phyloP scores from a whole-genome alignment of 2,329 filamentous ascomycete species.

The Epichloe coenophiala region DNA sequence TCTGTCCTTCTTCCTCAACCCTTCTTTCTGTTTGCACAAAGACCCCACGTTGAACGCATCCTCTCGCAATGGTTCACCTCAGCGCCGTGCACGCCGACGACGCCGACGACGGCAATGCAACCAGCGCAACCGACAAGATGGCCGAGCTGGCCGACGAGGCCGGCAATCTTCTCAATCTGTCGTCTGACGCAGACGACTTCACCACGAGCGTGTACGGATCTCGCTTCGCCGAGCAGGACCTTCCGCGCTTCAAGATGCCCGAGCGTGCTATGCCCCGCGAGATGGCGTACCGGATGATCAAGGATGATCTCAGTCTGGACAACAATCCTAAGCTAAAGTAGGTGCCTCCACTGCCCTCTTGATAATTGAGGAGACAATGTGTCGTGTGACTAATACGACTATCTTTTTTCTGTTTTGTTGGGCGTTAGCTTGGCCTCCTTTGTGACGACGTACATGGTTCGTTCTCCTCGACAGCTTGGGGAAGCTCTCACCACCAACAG shows the following conservation, averaged over 20 bases:
- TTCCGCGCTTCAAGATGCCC: conserved; percentile 77
- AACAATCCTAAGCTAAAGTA: conserved; percentile 81
- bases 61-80: no score
- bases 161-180: conserved; percentile 27
- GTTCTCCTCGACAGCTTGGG: no score
- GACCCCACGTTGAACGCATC: no score
- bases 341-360: conserved; percentile 9
- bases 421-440: no score
- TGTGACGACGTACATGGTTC: no score
- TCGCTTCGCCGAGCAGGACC: conserved; percentile 64
- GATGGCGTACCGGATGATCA: conserved; percentile 93
- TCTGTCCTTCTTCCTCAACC: no score
- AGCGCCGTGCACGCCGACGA: no score
- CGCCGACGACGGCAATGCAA: conserved; percentile 7
- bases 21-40: no score
- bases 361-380: background rate
- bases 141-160: conserved; percentile 21
- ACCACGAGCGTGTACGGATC: conserved; percentile 81
- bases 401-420: no score
- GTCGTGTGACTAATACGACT: background rate
- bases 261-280: conserved; percentile 82
- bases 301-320: conserved; percentile 83
- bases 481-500: no score
- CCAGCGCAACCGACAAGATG: conserved; percentile 5
- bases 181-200: conserved; percentile 42